A percentile compares a stretch with the other conserved stretches of the same genome.
Conservation (phyloP, 2,329 filamentous ascomycete species). For the Pseudopyrenochaeta lycopersici region DNA sequence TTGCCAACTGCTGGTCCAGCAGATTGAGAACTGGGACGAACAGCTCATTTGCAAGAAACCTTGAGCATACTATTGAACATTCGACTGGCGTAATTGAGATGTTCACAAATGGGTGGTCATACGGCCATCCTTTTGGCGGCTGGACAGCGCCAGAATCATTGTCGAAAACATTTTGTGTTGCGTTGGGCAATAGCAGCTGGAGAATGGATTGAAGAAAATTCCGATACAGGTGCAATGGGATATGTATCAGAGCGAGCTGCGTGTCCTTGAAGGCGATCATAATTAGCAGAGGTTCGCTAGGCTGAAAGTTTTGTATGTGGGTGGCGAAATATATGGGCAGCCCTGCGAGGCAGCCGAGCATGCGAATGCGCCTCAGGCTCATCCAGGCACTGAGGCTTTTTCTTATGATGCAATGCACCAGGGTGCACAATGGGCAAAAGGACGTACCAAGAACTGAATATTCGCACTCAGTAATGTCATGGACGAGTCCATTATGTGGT, state of each 20-base stretch:
- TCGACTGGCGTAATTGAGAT: slow-evolving; percentile 92
- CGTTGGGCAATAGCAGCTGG: slow-evolving; percentile 77
- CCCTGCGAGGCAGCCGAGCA: slow-evolving; percentile 38
- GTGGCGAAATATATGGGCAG: slow-evolving; percentile 44
- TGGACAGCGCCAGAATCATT: slow-evolving; percentile 44
- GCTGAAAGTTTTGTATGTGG: slow-evolving; percentile 31
- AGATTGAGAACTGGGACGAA: slow-evolving; percentile 76
- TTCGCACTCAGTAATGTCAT: slow-evolving; percentile 58
- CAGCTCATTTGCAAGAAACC: slow-evolving; percentile 74
- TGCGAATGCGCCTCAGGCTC: slow-evolving; percentile 35
- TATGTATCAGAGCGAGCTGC: slow-evolving; percentile 86
- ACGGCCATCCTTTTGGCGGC: slow-evolving; percentile 54
- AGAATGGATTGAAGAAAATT: slow-evolving; percentile 86
- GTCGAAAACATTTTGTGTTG: slow-evolving; percentile 42
- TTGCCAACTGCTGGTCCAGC: slow-evolving; percentile 60
- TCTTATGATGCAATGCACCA: slow-evolving; percentile 23
- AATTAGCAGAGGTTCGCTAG: slow-evolving; percentile 38
- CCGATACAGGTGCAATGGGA: slow-evolving; percentile 80
- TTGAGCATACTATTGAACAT: slow-evolving; percentile 89
- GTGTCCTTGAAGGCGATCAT: slow-evolving; percentile 72
- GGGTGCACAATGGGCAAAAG: slow-evolving; percentile 32
- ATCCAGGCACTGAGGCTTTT: slow-evolving; percentile 27
- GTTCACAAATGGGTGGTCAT: slow-evolving; percentile 84
- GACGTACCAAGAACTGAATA: slow-evolving; percentile 59
- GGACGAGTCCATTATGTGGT: slow-evolving; percentile 54